These are phyloP conservation scores for Nitzschia putrida DNA, from an alignment of 108 stramenopile species.

Conservation along the genomic window DNA sequence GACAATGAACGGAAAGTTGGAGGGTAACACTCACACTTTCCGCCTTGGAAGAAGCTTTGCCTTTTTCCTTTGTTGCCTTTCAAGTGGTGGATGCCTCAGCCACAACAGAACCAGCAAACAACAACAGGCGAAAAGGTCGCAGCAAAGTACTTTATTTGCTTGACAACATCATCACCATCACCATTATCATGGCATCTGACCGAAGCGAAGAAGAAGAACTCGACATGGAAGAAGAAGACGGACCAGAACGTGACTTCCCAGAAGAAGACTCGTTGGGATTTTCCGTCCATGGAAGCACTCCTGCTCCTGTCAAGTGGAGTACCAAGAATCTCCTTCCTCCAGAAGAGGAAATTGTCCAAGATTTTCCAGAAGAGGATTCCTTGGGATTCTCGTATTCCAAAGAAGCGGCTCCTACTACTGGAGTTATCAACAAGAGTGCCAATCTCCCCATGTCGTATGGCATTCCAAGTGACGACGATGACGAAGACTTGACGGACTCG, in stretches of 20 bases:
- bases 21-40: too few relatives aligned
- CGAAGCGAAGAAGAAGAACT: neutral
- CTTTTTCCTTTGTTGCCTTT: too few relatives aligned
- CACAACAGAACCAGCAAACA: too few relatives aligned
- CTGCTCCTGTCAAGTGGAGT: neutral
- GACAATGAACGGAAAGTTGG: too few relatives aligned
- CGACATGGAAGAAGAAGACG: neutral
- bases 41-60: too few relatives aligned
- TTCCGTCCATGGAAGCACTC: neutral
- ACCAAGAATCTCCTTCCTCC: neutral
- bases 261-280: conserved; percentile 5
- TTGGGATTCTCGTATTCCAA: neutral
- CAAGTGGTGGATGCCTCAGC: too few relatives aligned
- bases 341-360: neutral
- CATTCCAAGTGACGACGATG: neutral
- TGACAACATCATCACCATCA: too few relatives aligned
- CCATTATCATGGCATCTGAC: too few relatives aligned
- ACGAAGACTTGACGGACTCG: neutral
- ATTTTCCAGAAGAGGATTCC: neutral
- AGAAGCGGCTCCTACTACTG: neutral
- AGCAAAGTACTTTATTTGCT: too few relatives aligned
- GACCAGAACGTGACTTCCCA: neutral
- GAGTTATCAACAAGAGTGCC: neutral
- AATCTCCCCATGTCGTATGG: neutral
- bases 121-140: too few relatives aligned